Percentiles rank a stretch among this genome's conserved stretches.
These are phyloP conservation scores for Aureobasidium leucospermi DNA, from an alignment of 2,329 filamentous ascomycete species.

Conservation along the genomic window DNA sequence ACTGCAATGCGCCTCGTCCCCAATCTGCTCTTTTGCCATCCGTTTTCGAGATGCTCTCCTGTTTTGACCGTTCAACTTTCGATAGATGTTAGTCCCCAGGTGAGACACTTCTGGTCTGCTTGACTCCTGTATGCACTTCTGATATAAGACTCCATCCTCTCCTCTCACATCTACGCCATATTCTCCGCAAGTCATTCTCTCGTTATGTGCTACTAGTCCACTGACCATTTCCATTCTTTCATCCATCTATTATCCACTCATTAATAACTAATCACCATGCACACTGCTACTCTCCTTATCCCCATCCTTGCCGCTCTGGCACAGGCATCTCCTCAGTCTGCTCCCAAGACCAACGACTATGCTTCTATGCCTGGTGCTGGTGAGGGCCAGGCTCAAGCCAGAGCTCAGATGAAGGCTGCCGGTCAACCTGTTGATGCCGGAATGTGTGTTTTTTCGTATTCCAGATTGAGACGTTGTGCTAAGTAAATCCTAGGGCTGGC, in stretches of 20 bases:
- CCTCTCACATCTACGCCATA: background rate
- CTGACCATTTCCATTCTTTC: background rate
- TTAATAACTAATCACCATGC: background rate
- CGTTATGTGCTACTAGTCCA: background rate
- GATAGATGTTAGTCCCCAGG: background rate
- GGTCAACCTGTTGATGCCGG: background rate
- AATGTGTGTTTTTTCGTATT: background rate
- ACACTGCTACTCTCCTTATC: background rate
- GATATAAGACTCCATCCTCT: background rate
- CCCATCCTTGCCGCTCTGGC: constrained; percentile 9
- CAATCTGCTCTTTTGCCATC: background rate
- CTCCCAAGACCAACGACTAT: background rate
- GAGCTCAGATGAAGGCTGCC: background rate
- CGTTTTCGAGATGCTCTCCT: background rate
- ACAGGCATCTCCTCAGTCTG: constrained; percentile 1
- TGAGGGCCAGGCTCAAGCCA: background rate
- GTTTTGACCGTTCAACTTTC: constrained; percentile 4
- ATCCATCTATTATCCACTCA: background rate
- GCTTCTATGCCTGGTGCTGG: background rate
- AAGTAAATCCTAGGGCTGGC: background rate
- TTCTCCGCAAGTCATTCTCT: background rate
- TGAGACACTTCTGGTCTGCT: background rate
- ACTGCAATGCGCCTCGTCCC: background rate
- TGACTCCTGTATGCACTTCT: background rate
- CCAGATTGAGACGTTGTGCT: no score